Evolutionary conservation across 73 alveolate genomes (phyloP).

Genomic region (Paramecium sexaurelia): DNA sequence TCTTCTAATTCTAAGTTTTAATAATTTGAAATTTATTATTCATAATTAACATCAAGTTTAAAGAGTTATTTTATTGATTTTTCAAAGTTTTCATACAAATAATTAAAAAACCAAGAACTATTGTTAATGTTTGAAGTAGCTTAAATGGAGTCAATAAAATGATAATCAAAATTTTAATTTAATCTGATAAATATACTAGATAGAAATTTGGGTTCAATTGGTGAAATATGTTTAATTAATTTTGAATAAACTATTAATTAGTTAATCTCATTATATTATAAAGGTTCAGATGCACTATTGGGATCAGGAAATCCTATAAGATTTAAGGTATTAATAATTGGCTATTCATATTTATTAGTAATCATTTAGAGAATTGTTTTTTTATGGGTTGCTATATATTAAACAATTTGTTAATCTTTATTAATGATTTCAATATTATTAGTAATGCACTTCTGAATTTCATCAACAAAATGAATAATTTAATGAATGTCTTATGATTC

Average conservation of each 20-base stretch:
- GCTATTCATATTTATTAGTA: background rate
- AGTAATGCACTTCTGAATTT: background rate
- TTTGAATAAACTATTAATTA: background rate
- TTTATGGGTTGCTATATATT: background rate
- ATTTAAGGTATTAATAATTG: background rate
- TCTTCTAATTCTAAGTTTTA: background rate
- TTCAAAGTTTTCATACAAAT: background rate
- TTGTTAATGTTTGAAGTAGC: background rate
- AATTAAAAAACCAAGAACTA: background rate
- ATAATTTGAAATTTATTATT: background rate
- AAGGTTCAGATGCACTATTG: background rate
- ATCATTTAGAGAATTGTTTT: background rate
- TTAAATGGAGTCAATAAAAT: background rate
- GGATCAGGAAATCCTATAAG: background rate
- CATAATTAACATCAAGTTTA: background rate
- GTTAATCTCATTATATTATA: background rate
- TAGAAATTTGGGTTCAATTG: background rate
- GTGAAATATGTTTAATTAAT: background rate
- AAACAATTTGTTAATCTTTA: background rate
- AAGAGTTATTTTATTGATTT: background rate
- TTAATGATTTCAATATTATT: background rate
- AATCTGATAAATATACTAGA: background rate
- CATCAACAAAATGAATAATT: background rate
- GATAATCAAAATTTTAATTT: background rate
- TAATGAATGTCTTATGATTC: background rate